Percentiles rank a stretch among this genome's conserved stretches.
These are phyloP conservation scores for Linnemannia exigua DNA, from an alignment of 192 early-diverging fungal species.

Conservation along the genomic window DNA sequence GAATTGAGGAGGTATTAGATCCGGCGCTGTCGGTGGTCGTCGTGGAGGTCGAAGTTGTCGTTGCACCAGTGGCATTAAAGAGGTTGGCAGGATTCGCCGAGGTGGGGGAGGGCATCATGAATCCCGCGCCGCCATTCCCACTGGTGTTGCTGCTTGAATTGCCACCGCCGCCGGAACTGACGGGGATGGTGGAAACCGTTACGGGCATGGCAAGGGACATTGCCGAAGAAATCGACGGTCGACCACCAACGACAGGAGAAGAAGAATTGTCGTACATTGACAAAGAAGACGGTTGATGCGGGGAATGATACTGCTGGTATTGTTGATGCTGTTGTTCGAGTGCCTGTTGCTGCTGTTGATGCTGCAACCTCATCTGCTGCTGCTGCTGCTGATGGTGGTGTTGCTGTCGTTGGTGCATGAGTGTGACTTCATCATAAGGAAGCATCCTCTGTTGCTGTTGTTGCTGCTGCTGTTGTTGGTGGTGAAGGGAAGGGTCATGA, in stretches of 20 bases:
- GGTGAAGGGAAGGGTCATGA: conserved; percentile 5
- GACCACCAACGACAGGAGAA: conserved; percentile 1
- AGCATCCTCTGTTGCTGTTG: conserved; percentile 32
- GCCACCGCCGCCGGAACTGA: conserved; percentile 15
- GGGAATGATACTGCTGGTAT: conserved; percentile 11
- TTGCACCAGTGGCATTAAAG: conserved; percentile 8
- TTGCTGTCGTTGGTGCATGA: conserved; percentile 36
- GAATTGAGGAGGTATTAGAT: background rate
- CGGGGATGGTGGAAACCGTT: conserved; percentile 29
- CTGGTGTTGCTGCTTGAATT: background rate
- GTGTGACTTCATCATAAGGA: conserved; percentile 16
- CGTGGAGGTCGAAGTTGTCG: background rate
- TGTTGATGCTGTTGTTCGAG: conserved; percentile 18
- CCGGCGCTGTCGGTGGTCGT: background rate
- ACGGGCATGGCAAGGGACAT: conserved; percentile 39
- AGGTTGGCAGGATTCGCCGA: background rate
- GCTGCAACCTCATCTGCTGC: conserved; percentile 29
- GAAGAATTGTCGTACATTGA: conserved; percentile 37
- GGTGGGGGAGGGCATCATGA: background rate
- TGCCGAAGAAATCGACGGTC: conserved; percentile 29
- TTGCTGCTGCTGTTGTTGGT: background rate
- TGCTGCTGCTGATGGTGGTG: conserved; percentile 31
- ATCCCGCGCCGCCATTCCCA: background rate
- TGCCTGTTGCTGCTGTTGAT: conserved; percentile 32
- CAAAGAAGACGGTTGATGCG: conserved; percentile 5